These are phyloP conservation scores for Xylariaceae sp. DNA, from an alignment of 2,329 filamentous ascomycete species.

Conservation along the genomic window DNA sequence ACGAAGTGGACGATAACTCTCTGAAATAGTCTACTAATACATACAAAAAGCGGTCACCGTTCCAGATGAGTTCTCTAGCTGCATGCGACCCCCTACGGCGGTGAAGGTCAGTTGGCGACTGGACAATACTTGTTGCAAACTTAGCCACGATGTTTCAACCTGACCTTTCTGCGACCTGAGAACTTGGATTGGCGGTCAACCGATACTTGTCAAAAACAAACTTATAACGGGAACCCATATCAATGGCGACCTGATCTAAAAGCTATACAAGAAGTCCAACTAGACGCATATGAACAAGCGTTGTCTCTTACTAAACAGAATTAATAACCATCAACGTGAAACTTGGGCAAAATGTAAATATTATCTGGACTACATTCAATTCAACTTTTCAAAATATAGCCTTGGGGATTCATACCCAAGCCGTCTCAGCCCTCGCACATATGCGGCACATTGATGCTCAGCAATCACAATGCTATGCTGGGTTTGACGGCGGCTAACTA, in stretches of 20 bases:
- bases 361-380: not conserved
- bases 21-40: constrained; percentile 1
- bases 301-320: not conserved
- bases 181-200: constrained; percentile 20
- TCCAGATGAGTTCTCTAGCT: constrained; percentile 1
- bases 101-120: constrained; percentile 17
- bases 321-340: not conserved
- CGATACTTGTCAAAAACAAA: not conserved
- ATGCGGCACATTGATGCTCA: not conserved
- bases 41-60: constrained; percentile 28
- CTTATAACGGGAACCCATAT: not conserved
- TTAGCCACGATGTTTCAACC: constrained; percentile 10
- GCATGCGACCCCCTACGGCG: constrained; percentile 18
- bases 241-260: not conserved
- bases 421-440: not conserved
- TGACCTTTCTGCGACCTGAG: not conserved
- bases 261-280: not conserved
- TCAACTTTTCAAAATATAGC: not conserved
- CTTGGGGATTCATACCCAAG: not conserved
- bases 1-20: constrained; percentile 3
- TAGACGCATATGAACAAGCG: not conserved
- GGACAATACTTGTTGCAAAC: too few species aligned
- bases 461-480: not conserved
- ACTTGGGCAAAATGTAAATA: not conserved
- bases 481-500: not conserved